phyloP scores from a whole-genome alignment of 2,329 filamentous ascomycete species.

The Trichoderma guizhouense region DNA sequence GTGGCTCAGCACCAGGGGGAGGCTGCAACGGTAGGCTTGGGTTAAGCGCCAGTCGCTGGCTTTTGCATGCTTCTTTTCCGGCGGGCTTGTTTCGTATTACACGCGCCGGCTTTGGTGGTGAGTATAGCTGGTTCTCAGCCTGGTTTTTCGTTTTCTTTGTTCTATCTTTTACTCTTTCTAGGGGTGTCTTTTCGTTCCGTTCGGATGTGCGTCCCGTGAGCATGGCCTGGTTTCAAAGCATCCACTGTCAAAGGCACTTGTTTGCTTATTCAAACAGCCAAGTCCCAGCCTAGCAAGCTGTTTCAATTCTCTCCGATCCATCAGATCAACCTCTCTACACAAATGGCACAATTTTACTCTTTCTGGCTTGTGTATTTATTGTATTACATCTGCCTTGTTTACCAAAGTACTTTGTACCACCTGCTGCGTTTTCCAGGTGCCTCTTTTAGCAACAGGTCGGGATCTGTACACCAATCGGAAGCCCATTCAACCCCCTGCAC shows the following conservation, averaged over 20 bases:
- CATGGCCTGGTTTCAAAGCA: neutral
- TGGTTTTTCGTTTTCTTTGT: neutral
- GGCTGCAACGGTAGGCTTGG: neutral
- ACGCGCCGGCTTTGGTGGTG: neutral
- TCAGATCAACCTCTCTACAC: neutral
- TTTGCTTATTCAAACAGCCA: neutral
- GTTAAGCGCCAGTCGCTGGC: conserved; percentile 1
- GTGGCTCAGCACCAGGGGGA: neutral
- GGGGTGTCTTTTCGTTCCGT: rapidly evolving
- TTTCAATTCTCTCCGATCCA: neutral
- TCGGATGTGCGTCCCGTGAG: neutral
- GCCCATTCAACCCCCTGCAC: conserved; percentile 2
- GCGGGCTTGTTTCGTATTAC: neutral
- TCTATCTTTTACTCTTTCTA: neutral
- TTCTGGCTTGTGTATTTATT: neutral
- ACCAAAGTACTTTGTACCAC: neutral
- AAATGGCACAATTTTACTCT: neutral
- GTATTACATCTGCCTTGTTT: neutral
- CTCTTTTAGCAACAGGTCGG: neutral
- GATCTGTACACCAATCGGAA: neutral
- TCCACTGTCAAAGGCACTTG: neutral
- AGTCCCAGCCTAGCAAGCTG: neutral
- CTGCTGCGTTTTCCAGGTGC: neutral
- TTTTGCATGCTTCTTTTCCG: neutral
- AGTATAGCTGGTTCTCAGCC: neutral